Base-by-base conservation (phyloP, 2,329 filamentous ascomycete genomes). In the Parastagonospora avenae region DNA sequence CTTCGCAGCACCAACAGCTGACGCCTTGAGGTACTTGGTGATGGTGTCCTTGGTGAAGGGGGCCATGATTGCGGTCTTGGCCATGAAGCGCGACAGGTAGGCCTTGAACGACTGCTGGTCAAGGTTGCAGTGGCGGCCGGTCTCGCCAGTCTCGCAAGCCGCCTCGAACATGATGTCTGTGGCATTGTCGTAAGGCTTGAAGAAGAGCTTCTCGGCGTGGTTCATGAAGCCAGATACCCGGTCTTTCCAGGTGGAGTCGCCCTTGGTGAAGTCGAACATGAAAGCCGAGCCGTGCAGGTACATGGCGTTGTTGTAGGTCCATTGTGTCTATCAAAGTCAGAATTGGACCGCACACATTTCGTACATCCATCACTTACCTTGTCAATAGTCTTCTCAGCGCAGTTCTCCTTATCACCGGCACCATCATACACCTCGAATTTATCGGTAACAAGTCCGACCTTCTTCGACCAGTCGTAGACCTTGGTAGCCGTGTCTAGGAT, bases 31-130 rank as follows among this genome's bases (percentile, higher is more conserved):
- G 40, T 74, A 70, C 10, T 70, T 71, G 42, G 61, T 67, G 37
- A 80, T 72, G 10, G 62, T 62, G 24, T 68, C 60, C 36, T 66
- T 66, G 29, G 77, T 76, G 46, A 72, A 75, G 2, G 79, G 78
- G 11, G 75, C 76, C 42, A 80, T 53, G 27, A 76, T 57, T 4
- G 76, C 72, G 6, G 76, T 72, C 54, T 79, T 79, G 12, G 72
- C 70, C 49, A 81, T 68, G 84, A 87, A 92, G 38, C 89, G 85
- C 24, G 84, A 74, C 24, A 91, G 77, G 70, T 90, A 91, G 9
- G 86, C 88, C 75, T 92, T 92, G 83, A 91, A 92, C 41, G 81
- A 85, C 63, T 82, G 82, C 75, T 91, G 87, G 70, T 92, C 88
- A 56, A 80, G 80, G 74, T 90, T 83, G 79, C 89, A 92, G 48